Conservation (phyloP, 2,329 filamentous ascomycete genomes). For the Alternaria infectoria region DNA sequence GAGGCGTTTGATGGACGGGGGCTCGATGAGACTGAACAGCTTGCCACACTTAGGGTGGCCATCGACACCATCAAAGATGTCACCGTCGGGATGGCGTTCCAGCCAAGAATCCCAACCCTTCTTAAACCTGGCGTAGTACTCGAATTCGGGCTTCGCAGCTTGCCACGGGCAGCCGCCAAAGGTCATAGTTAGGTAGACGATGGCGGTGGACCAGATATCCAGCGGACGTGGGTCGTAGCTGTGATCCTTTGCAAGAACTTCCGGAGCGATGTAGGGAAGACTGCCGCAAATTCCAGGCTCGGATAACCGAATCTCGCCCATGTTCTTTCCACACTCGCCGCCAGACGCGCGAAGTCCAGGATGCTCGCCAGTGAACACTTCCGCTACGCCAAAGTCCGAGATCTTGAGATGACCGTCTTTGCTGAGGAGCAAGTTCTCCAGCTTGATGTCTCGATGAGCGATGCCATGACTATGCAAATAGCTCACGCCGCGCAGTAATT, state of each 20-base stretch:
- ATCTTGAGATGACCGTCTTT: constrained; percentile 85
- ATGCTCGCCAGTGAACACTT: constrained; percentile 83
- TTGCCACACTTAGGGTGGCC: constrained; percentile 70
- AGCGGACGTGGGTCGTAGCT: constrained; percentile 77
- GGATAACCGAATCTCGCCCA: constrained; percentile 74
- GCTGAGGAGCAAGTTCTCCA: constrained; percentile 83
- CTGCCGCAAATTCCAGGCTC: constrained; percentile 83
- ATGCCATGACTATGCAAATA: constrained; percentile 86
- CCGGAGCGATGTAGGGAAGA: constrained; percentile 84
- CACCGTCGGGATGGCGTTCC: constrained; percentile 58
- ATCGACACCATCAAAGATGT: constrained; percentile 59
- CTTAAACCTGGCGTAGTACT: constrained; percentile 68
- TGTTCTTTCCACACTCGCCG: constrained; percentile 75
- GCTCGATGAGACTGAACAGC: constrained; percentile 72
- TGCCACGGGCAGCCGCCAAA: constrained; percentile 78
- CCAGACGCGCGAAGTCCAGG: constrained; percentile 76
- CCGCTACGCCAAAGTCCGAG: constrained; percentile 88
- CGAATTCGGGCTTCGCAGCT: constrained; percentile 64
- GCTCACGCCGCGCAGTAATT: constrained; percentile 79
- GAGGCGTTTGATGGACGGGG: constrained; percentile 69
- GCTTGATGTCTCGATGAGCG: constrained; percentile 88
- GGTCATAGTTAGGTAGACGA: constrained; percentile 80
- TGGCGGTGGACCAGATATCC: constrained; percentile 85
- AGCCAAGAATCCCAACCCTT: constrained; percentile 74
- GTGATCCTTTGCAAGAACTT: constrained; percentile 73